Conservation (phyloP, 495 filamentous ascomycete species). For the Usnea hakonensis region DNA sequence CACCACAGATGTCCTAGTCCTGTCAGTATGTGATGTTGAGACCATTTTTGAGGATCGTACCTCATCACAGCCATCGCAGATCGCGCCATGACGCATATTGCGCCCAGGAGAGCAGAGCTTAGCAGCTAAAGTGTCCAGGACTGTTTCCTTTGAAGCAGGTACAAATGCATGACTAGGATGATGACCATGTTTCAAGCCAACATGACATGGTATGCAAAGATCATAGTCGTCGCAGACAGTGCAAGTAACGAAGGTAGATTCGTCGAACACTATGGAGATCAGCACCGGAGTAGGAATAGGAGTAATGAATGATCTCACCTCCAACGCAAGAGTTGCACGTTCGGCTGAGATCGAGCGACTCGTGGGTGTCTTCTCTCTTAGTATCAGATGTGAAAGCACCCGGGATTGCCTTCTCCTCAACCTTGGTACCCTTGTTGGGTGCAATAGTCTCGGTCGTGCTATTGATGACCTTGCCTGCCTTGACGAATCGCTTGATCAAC, state of each 20-base stretch:
- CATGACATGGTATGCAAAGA: constrained; percentile 76
- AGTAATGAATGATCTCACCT: constrained; percentile 42
- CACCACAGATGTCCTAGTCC: constrained; percentile 63
- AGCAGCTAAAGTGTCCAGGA: constrained; percentile 47
- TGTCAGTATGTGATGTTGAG: constrained; percentile 25
- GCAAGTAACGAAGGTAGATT: constrained; percentile 78
- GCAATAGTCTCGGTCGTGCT: constrained; percentile 75
- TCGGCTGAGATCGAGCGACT: constrained; percentile 41
- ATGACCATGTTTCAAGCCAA: constrained; percentile 75
- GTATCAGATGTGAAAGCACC: constrained; percentile 36
- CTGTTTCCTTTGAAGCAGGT: constrained; percentile 49
- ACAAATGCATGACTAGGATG: constrained; percentile 81
- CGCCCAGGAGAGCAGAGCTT: constrained; percentile 73
- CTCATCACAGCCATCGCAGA: constrained; percentile 93
- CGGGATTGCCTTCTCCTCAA: constrained; percentile 30
- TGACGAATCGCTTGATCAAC: constrained; percentile 84
- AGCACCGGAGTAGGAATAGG: constrained; percentile 8
- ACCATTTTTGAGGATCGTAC: constrained; percentile 30
- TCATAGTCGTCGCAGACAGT: constrained; percentile 81
- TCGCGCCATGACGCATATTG: constrained; percentile 70
- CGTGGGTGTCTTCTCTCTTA: constrained; percentile 24
- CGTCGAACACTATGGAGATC: constrained; percentile 54
- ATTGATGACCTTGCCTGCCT: constrained; percentile 68
- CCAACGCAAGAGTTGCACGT: constrained; percentile 90
- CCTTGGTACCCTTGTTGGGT: constrained; percentile 43